Evolutionary conservation across 148 eudicot species (phyloP), one percentile per base, ranked within the genome.

Genomic region (Hydrangea macrophylla): DNA sequence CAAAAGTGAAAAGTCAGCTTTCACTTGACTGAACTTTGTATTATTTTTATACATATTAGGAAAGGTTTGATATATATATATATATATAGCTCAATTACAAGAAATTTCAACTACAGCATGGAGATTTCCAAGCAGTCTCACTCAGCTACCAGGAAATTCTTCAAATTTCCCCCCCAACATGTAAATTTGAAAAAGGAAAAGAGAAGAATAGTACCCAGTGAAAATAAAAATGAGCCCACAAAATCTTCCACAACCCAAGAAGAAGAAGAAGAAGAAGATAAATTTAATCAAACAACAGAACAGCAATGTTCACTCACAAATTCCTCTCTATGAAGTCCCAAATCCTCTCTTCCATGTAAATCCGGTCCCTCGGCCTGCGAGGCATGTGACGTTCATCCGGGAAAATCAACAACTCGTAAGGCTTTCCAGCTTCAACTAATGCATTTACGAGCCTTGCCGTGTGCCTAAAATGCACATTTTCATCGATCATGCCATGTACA

Each of bases 351-450:
- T 94, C 99, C 99, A 94, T 88, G 57, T 94, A 94, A 17, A 81
- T 70, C 23, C 99, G 76, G 69, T 94, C 99, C 75, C 71, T 77
- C 3, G 81, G 75, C 35, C 86, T 75, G 0, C 99, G 96, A n/a
- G 99, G 99, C 97, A 91, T 91, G 82, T 94, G 99, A 0, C 99
- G 77, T 73, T 89, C 99, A 32, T 91, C 93, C 0, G 99, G 99
- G 44, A 94, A 91, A 25, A 91, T 89, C 77, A 94, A 79, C 67
- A 94, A 78, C 69, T 94, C 97, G 7, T 91, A 94, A 25, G 73
- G 55, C 81, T 87, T 94, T 31, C 91, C 72, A 18, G 91, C 88
- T 6, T 83, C 82, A 73, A 91, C 88, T 0, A 94, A 75, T 0
- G 90, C 92, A 48, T 94, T 94, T 70, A 91, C 84, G 27, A 94